A percentile compares a stretch with the other conserved stretches of the same genome.
phyloP scores from a whole-genome alignment of 495 filamentous ascomycete species.

The Trichoderma reesei region DNA sequence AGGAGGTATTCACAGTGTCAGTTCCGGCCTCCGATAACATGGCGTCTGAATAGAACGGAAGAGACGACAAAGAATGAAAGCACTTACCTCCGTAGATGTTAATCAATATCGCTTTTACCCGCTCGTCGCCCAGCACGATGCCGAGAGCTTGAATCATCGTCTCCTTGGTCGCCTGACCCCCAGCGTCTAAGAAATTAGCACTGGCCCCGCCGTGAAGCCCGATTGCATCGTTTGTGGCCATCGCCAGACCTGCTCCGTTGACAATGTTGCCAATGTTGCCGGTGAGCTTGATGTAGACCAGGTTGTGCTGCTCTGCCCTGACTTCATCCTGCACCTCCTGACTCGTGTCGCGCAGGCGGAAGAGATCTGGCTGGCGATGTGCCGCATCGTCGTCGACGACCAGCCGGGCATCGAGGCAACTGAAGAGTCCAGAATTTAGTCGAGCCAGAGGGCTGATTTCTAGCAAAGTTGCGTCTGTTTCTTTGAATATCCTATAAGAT shows the following conservation, averaged over 20 bases:
- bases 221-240: conserved; percentile 84
- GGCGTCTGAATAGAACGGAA: neutral
- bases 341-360: conserved; percentile 42
- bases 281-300: conserved; percentile 56
- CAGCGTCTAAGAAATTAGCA: conserved; percentile 83
- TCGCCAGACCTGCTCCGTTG: conserved; percentile 83
- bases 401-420: conserved; percentile 35
- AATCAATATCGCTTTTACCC: conserved; percentile 70
- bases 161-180: conserved; percentile 79
- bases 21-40: neutral
- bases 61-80: too few species aligned
- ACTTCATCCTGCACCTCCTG: conserved; percentile 49
- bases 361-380: conserved; percentile 57
- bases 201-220: conserved; percentile 51
- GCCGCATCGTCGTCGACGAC: conserved; percentile 75
- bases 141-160: conserved; percentile 72
- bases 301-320: conserved; percentile 59
- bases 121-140: conserved; percentile 56
- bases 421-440: conserved; percentile 20
- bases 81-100: conserved; percentile 74
- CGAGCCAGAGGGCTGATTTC: conserved; percentile 29
- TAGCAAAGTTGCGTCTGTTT: conserved; percentile 28
- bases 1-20: conserved; percentile 48
- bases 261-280: conserved; percentile 65
- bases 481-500: conserved; percentile 22